A percentile compares a stretch with the other conserved stretches of the same genome.
Evolutionary conservation across 2,329 filamentous ascomycete species (phyloP).

Genomic region (Waltergamsia citrina): DNA sequence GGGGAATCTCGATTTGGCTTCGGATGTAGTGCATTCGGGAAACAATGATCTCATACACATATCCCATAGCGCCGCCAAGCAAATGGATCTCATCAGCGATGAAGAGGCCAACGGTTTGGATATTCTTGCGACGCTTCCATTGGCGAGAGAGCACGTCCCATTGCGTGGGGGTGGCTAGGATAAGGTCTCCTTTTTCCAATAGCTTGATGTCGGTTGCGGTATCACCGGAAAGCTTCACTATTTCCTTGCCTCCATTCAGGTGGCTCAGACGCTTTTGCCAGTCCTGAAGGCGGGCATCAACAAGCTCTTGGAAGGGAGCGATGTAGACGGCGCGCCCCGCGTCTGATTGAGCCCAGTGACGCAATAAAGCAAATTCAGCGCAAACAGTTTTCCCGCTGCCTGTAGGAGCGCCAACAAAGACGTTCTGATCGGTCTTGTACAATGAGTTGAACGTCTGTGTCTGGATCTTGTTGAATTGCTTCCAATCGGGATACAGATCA

Average conservation of each 20-base stretch:
- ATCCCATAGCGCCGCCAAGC: slow-evolving; percentile 76
- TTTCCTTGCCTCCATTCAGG: slow-evolving; percentile 73
- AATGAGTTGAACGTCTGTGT: slow-evolving; percentile 95
- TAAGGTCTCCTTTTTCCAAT: slow-evolving; percentile 76
- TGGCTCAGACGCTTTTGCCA: slow-evolving; percentile 72
- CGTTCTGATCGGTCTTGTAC: slow-evolving; percentile 85
- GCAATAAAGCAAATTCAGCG: slow-evolving; percentile 85
- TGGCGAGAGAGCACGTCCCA: slow-evolving; percentile 95
- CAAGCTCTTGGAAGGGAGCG: slow-evolving; percentile 86
- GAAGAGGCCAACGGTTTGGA: slow-evolving; percentile 82
- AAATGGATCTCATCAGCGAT: slow-evolving; percentile 95
- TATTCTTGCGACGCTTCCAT: slow-evolving; percentile 94
- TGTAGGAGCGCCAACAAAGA: slow-evolving; percentile 85
- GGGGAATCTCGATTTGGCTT: slow-evolving; percentile 71
- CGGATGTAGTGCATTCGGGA: slow-evolving; percentile 96
- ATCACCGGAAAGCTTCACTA: slow-evolving; percentile 91
- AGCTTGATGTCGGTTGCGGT: slow-evolving; percentile 84
- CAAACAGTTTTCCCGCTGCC: slow-evolving; percentile 96
- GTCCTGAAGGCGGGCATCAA: slow-evolving; percentile 72
- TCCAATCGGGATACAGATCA: slow-evolving; percentile 72
- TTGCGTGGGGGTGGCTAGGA: slow-evolving; percentile 85
- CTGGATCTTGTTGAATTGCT: slow-evolving; percentile 93
- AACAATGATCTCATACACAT: slow-evolving; percentile 93
- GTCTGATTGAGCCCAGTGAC: slow-evolving; percentile 60
- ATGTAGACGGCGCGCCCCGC: slow-evolving; percentile 80